Conservation (phyloP, 371 early-diverging fungal species). For the Blastocladiella emersonii region DNA sequence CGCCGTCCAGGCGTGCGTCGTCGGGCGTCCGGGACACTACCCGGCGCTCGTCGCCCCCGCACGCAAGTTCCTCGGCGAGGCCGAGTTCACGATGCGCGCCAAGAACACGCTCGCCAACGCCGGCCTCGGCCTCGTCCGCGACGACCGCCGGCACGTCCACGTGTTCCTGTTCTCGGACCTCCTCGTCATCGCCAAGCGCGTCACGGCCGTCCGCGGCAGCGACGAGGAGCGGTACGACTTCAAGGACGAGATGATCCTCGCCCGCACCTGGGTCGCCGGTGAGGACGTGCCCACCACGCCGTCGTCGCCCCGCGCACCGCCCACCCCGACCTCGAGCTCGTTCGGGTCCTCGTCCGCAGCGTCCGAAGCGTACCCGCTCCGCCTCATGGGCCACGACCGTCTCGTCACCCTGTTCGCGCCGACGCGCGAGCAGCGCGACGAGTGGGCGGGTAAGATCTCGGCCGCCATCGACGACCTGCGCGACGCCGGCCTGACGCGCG, state of each 20-base stretch:
- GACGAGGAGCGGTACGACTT: neutral
- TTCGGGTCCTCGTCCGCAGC: no score
- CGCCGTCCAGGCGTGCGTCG: neutral
- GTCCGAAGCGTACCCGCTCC: no score
- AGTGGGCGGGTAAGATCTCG: neutral
- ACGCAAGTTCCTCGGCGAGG: neutral
- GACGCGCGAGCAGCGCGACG: neutral
- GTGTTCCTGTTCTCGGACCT: conserved; percentile 1
- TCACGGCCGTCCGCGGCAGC: neutral
- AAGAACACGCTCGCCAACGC: neutral
- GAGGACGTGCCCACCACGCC: neutral
- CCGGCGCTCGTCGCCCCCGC: neutral
- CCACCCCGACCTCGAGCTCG: neutral
- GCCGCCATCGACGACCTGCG: neutral
- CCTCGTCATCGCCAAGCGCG: neutral
- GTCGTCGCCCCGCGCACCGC: neutral
- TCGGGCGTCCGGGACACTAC: neutral
- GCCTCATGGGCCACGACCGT: neutral
- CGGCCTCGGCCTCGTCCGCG: neutral
- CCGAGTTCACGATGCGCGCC: neutral
- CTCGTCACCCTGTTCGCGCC: neutral
- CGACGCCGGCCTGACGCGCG: neutral
- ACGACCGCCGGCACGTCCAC: neutral
- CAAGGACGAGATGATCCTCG: neutral
- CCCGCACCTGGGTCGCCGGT: neutral